These are phyloP conservation scores for Ballota nigra DNA, from an alignment of 257 asterid species.

Conservation along the genomic window DNA sequence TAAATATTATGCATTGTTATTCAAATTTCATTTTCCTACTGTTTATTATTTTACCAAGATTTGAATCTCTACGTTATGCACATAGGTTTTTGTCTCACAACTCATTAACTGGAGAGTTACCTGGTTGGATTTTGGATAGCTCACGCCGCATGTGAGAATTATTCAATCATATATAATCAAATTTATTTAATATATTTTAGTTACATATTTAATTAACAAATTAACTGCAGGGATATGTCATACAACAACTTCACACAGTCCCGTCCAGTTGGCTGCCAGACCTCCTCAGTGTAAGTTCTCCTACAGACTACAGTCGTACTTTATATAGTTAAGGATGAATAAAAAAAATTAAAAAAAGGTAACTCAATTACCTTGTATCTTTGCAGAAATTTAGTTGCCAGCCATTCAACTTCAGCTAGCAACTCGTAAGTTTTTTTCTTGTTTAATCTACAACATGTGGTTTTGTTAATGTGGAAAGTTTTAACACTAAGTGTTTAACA, in stretches of 20 bases:
- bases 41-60: neutral
- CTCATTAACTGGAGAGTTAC: conserved; percentile 64
- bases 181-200: neutral
- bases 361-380: conserved; percentile 12
- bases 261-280: conserved; percentile 37
- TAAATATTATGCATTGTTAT: neutral
- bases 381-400: conserved; percentile 76
- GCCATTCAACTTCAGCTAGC: conserved; percentile 50
- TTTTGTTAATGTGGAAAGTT: conserved; percentile 13
- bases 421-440: conserved; percentile 52
- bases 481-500: conserved; percentile 14
- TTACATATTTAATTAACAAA: neutral
- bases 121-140: conserved; percentile 50
- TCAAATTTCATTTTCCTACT: neutral
- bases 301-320: too few relatives aligned
- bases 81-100: conserved; percentile 75
- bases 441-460: neutral
- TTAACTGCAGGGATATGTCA: conserved; percentile 77
- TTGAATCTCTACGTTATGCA: neutral
- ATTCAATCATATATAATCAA: neutral
- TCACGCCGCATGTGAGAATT: conserved; percentile 46
- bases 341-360: neutral
- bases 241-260: conserved; percentile 67
- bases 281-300: conserved; percentile 49
- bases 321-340: neutral